phyloP scores from a whole-genome alignment of 2,329 filamentous ascomycete species.

The Madurella mycetomatis region DNA sequence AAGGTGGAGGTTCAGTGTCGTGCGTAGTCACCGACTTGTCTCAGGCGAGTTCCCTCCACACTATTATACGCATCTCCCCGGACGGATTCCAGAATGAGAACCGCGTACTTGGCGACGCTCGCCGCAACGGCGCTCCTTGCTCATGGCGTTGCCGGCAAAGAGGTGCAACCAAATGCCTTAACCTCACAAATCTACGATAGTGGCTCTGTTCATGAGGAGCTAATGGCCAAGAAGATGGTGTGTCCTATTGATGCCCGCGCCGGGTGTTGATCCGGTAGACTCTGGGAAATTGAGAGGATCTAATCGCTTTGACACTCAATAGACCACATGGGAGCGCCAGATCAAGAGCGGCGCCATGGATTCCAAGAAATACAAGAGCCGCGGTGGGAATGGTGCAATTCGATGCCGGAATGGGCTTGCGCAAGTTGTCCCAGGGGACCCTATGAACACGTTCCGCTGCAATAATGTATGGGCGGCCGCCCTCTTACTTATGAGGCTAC shows the following conservation, averaged over 20 bases:
- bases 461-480: conserved; percentile 10
- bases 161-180: conserved; percentile 1
- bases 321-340: background rate
- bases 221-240: background rate
- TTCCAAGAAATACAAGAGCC: background rate
- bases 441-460: conserved; percentile 45
- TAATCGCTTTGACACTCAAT: background rate
- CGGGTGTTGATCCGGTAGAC: background rate
- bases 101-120: background rate
- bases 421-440: conserved; percentile 41
- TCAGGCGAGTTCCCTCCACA: background rate
- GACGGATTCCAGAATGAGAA: background rate
- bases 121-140: background rate
- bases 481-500: background rate
- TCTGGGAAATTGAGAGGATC: background rate
- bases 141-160: conserved; percentile 4
- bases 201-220: background rate
- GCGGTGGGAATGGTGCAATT: conserved; percentile 8
- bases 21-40: background rate
- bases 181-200: background rate
- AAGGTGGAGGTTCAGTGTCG: too few relatives aligned
- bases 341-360: background rate
- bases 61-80: background rate
- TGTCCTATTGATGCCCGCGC: background rate
- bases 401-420: conserved; percentile 41